Percentiles rank a stretch among this genome's conserved stretches.
Evolutionary conservation across 2,329 filamentous ascomycete species (phyloP).

Genomic region (Fusarium sp.): DNA sequence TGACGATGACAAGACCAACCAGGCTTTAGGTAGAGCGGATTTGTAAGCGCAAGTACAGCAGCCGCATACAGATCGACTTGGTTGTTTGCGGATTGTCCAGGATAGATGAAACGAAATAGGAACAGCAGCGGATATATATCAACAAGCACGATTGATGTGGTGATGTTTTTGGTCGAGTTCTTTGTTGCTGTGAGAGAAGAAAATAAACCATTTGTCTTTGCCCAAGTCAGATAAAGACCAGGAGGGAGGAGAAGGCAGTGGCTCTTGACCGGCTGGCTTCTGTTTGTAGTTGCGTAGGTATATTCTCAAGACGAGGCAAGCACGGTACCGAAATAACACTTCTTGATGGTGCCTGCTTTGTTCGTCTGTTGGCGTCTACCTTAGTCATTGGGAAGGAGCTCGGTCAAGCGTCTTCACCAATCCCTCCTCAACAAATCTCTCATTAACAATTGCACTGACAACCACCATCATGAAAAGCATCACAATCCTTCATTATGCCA

Average conservation of each 20-base stretch:
- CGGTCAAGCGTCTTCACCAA: neutral
- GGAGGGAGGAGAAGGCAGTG: no score
- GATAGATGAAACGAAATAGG: slow-evolving; percentile 14
- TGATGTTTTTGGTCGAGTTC: neutral
- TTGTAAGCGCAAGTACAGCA: neutral
- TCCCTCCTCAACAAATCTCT: neutral
- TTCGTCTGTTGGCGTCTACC: neutral
- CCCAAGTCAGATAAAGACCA: no score
- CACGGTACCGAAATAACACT: no score
- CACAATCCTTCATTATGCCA: slow-evolving; percentile 7
- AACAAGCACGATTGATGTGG: neutral
- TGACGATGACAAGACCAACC: slow-evolving; percentile 10
- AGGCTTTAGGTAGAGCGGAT: neutral
- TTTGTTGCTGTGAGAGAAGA: neutral
- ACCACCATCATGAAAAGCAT: slow-evolving; percentile 1
- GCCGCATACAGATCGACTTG: slow-evolving; percentile 8
- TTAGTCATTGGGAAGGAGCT: no score
- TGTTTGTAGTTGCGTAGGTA: no score
- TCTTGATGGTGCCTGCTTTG: neutral
- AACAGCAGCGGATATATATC: neutral
- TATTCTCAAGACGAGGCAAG: no score
- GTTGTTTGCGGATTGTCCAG: neutral
- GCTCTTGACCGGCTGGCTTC: no score
- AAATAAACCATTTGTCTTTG: no score
- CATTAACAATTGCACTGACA: slow-evolving; percentile 15